Base-by-base conservation (phyloP, 177 flowering plant genomes). In the Vitis hybrid region DNA sequence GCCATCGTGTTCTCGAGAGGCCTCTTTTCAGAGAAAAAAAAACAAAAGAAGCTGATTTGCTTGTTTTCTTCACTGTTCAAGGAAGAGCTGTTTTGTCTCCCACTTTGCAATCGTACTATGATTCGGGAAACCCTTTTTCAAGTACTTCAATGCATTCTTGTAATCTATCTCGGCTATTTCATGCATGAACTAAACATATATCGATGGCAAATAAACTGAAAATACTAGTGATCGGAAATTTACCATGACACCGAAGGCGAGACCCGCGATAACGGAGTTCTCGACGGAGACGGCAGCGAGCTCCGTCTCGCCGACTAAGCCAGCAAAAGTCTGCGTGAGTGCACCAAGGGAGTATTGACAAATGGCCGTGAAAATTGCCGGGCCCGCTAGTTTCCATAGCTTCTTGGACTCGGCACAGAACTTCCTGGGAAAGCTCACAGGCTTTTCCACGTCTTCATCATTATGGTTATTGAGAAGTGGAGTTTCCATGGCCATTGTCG, bases 191-290 rank as follows among this genome's bases (percentile, higher is more conserved):
- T 26, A 26, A 26, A 26, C 30, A 26, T 26, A 26, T 26, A 26
- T 26, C 30, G 30, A 26, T 26, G 30, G 30, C 4, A 26, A 26
- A 26, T 26, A 26, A 26, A 26, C 30, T 26, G 30, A 63, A 70
- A 18, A n/a, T 15, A n/a, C 30, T 9, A 67, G 23, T 10, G 11
- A 26, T 7, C 12, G 1, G 32, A 57, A 17, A 52, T 26, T 18
- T 75, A 84, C 92, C 90, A 87, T 80, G 71, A 85, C 77, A 1
- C 92, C 92, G 34, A 74, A 88, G 52, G 82, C 81, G 45, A 88
- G 77, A 18, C 88, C 90, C 51, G 85, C 80, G 56, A 88, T 67
- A 65, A 86, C 86, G 12, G 86, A 85, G 62, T 87, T 84, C 67
- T 75, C 85, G 18, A 88, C 80, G 17, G 88, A 75, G 21, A 88